A percentile compares a stretch with the other conserved stretches of the same genome.
phyloP scores from a whole-genome alignment of 169 alveolate genomes.

The Plasmodium gonderi region DNA sequence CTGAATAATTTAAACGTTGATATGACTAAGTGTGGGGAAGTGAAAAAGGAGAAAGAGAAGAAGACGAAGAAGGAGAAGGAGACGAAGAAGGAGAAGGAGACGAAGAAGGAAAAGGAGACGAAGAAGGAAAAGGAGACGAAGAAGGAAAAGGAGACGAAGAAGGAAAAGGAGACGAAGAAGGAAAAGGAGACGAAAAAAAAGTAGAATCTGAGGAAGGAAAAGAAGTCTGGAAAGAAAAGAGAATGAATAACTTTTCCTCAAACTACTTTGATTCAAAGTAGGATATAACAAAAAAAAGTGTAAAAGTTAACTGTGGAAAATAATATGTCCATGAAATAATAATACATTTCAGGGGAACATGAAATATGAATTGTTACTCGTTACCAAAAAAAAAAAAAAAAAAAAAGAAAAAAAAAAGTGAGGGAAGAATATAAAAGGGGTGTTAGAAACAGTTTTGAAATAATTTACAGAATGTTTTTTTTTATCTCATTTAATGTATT shows the following conservation, averaged over 20 bases:
- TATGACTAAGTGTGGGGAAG: not conserved
- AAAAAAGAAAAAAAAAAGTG: not conserved
- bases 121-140: not conserved
- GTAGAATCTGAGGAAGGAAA: not conserved
- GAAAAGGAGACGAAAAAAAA: too few relatives aligned
- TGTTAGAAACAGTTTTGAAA: too few relatives aligned
- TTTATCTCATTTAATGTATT: not conserved
- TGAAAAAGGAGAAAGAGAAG: not conserved
- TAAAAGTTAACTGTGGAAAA: not conserved
- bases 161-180: too few relatives aligned
- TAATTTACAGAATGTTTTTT: not conserved
- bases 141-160: not conserved
- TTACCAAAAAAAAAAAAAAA: not conserved
- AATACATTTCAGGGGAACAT: not conserved
- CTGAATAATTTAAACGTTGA: not conserved
- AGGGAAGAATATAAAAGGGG: too few relatives aligned
- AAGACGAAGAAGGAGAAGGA: not conserved
- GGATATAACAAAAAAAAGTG: not conserved
- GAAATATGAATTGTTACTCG: not conserved
- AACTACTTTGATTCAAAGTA: not conserved
- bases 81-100: not conserved
- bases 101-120: not conserved
- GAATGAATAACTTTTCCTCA: not conserved
- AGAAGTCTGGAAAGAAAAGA: not conserved
- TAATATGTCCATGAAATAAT: not conserved